These are phyloP conservation scores for Phialophora macrospora DNA, from an alignment of 2,329 filamentous ascomycete species.

Conservation along the genomic window DNA sequence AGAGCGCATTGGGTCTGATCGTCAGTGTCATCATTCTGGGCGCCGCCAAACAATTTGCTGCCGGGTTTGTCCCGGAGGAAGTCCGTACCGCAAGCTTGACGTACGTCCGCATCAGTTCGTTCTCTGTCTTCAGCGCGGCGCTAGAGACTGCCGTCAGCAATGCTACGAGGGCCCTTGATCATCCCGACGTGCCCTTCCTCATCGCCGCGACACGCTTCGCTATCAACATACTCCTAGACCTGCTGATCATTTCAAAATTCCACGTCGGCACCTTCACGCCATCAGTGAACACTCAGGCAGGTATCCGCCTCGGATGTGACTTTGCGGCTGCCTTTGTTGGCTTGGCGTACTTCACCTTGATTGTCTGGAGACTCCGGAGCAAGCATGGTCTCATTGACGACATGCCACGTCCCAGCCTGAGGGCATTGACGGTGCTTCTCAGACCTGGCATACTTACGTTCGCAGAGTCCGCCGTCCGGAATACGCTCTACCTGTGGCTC, in stretches of 20 bases:
- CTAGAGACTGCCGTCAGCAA: conserved; percentile 67
- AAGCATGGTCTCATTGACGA: conserved; percentile 26
- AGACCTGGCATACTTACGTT: conserved; percentile 66
- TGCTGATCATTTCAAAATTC: conserved; percentile 67
- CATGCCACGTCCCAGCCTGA: conserved; percentile 46
- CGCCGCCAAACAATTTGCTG: conserved; percentile 61
- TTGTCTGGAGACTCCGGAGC: conserved; percentile 26
- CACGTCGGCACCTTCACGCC: conserved; percentile 49
- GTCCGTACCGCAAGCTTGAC: conserved; percentile 62
- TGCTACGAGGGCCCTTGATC: conserved; percentile 68
- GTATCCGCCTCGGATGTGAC: conserved; percentile 66
- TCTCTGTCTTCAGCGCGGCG: conserved; percentile 65
- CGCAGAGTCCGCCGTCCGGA: conserved; percentile 68
- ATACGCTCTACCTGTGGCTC: conserved; percentile 73
- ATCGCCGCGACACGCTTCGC: conserved; percentile 68
- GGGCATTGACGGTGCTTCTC: conserved; percentile 57
- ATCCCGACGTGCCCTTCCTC: conserved; percentile 70
- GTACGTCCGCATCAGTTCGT: conserved; percentile 69
- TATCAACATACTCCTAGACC: conserved; percentile 69
- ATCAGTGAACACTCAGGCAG: conserved; percentile 68
- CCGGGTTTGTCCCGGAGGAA: conserved; percentile 66
- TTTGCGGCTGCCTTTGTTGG: conserved; percentile 61
- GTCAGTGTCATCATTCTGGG: conserved; percentile 65
- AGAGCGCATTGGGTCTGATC: conserved; percentile 61
- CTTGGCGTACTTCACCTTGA: conserved; percentile 62